These are phyloP conservation scores for Pterocarpus macrocarpus DNA, from an alignment of 306 rosid species.

Conservation along the genomic window DNA sequence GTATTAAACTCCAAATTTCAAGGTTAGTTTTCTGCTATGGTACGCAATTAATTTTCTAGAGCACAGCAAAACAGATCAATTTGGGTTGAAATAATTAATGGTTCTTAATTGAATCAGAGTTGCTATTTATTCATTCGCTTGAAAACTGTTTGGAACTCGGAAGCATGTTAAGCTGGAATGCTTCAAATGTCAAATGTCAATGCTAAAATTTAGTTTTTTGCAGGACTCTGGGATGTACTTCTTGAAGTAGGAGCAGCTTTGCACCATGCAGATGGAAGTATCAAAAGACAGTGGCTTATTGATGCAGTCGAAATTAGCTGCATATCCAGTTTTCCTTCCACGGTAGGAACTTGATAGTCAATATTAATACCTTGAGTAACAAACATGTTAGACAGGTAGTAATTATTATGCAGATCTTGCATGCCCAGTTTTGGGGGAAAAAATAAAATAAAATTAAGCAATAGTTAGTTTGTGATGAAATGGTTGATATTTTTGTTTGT, in stretches of 20 bases:
- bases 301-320: conserved; percentile 92
- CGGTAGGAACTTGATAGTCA: conserved; percentile 63
- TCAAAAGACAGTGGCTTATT: conserved; percentile 84
- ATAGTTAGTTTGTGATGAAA: conserved; percentile 8
- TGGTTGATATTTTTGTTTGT: conserved; percentile 3
- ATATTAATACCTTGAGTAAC: conserved; percentile 26
- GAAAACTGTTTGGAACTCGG: conserved; percentile 12
- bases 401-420: conserved; percentile 20
- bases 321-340: conserved; percentile 79
- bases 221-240: conserved; percentile 85
- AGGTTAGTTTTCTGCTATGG: conserved; percentile 53
- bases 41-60: neutral
- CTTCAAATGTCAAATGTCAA: conserved; percentile 26
- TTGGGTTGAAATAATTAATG: conserved; percentile 19
- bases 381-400: neutral
- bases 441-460: no score
- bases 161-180: conserved; percentile 42
- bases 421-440: no score
- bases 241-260: conserved; percentile 82
- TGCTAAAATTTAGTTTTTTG: conserved; percentile 45
- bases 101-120: conserved; percentile 28
- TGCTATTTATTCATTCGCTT: conserved; percentile 23
- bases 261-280: conserved; percentile 77
- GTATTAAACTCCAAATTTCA: conserved; percentile 67
- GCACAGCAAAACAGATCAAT: conserved; percentile 24